Conservation (phyloP, 768 basidiomycete species). For the Russula brevipes region DNA sequence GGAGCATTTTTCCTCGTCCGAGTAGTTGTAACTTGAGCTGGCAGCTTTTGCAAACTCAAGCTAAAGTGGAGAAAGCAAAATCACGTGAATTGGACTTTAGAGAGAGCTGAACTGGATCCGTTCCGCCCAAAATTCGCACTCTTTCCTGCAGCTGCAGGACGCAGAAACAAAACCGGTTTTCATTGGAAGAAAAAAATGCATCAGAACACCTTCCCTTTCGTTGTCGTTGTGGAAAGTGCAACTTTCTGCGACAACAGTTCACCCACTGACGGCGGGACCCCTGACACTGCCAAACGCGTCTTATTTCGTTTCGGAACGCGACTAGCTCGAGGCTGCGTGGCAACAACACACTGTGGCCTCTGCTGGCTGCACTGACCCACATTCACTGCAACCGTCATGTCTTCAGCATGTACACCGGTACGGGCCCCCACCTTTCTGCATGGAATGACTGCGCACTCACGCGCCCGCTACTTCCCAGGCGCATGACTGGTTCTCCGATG, state of each 20-base stretch:
- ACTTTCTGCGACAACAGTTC: background rate
- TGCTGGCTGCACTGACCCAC: background rate
- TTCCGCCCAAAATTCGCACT: too few relatives aligned
- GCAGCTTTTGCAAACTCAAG: background rate
- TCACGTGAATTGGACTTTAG: constrained; percentile 9
- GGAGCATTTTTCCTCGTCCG: constrained; percentile 13
- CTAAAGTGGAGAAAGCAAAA: background rate
- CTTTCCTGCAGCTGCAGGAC: too few relatives aligned
- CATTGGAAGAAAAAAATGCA: too few relatives aligned
- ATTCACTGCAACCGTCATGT: constrained; percentile 14
- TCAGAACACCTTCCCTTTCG: background rate
- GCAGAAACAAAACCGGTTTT: too few relatives aligned
- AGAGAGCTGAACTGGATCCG: too few relatives aligned
- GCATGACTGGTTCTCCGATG: constrained; percentile 26
- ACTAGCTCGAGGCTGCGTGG: background rate
- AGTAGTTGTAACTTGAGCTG: background rate
- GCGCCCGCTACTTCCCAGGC: constrained; percentile 2
- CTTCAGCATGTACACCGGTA: constrained; percentile 20
- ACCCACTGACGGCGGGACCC: background rate
- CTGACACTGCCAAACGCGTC: constrained; percentile 5
- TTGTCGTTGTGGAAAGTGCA: too few relatives aligned
- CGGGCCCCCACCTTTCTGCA: background rate
- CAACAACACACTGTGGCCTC: background rate
- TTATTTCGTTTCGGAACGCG: background rate
- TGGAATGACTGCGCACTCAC: constrained; percentile 2